Conservation (phyloP, 2,329 filamentous ascomycete species). For the Fusarium pilosicola region DNA sequence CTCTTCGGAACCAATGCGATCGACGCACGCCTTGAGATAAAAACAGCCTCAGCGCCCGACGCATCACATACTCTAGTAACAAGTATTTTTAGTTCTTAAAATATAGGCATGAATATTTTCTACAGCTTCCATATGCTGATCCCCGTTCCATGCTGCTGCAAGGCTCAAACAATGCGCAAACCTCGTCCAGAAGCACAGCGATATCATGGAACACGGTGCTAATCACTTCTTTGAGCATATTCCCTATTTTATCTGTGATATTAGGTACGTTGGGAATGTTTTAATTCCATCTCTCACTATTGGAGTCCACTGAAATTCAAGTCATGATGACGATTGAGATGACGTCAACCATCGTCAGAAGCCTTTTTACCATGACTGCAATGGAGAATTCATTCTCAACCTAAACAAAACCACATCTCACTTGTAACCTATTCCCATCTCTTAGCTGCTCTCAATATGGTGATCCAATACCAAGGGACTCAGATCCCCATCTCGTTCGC, state of each 20-base stretch:
- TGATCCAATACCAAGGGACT: slow-evolving; percentile 1
- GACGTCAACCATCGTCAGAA: slow-evolving; percentile 22
- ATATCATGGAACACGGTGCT: no score
- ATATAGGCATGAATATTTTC: neutral
- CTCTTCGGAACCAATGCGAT: no score
- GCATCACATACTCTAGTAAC: no score
- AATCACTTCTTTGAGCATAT: no score
- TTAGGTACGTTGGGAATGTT: no score
- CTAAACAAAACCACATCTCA: neutral
- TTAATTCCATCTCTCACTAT: no score
- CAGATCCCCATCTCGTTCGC: slow-evolving; percentile 54
- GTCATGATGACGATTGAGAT: slow-evolving; percentile 2
- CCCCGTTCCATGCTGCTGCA: neutral
- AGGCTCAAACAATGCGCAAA: neutral
- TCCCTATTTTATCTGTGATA: no score
- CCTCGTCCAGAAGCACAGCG: no score
- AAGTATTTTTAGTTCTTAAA: no score
- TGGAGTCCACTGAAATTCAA: neutral
- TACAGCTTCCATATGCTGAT: neutral
- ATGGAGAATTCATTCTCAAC: no score
- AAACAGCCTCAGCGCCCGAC: no score
- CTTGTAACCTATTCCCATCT: fast-evolving
- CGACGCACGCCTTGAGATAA: no score
- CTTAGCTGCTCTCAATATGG: neutral
- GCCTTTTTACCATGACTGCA: neutral